phyloP scores from a whole-genome alignment of 2,329 filamentous ascomycete species.

The Pseudogymnoascus sp. region DNA sequence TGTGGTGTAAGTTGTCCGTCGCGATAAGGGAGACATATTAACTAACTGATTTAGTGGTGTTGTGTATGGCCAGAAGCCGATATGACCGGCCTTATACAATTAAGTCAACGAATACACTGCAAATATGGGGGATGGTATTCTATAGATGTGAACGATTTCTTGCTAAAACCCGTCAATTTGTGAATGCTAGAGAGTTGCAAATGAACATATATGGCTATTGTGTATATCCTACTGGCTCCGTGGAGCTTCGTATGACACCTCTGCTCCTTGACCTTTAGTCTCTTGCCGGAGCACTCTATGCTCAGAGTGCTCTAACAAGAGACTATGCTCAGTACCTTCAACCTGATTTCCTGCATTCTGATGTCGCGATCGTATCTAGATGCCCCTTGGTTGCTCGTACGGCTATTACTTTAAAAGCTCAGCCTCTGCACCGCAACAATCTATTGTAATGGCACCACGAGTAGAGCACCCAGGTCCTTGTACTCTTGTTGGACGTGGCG shows the following conservation, averaged over 20 bases:
- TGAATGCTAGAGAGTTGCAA: not conserved
- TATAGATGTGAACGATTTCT: not conserved
- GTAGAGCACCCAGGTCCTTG: not conserved
- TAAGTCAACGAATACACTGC: not conserved
- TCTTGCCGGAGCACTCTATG: not conserved
- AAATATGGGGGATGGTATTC: not conserved
- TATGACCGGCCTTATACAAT: not conserved
- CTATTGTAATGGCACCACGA: not conserved
- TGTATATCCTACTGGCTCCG: not conserved
- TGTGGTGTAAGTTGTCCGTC: not conserved
- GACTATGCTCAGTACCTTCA: not conserved
- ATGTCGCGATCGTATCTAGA: not conserved
- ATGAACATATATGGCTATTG: not conserved
- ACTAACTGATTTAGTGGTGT: not conserved
- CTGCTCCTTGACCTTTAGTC: not conserved
- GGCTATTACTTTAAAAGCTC: not conserved
- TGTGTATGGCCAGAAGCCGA: not conserved
- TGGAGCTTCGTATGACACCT: not conserved
- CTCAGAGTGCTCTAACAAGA: not conserved
- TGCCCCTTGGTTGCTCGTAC: not conserved
- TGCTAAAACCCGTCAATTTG: not conserved
- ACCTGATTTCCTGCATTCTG: not conserved
- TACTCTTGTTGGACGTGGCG: not conserved
- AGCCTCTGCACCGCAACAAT: not conserved
- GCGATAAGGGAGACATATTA: not conserved